Base-by-base conservation (phyloP, 2,329 filamentous ascomycete species). In the Madurella fahalii region DNA sequence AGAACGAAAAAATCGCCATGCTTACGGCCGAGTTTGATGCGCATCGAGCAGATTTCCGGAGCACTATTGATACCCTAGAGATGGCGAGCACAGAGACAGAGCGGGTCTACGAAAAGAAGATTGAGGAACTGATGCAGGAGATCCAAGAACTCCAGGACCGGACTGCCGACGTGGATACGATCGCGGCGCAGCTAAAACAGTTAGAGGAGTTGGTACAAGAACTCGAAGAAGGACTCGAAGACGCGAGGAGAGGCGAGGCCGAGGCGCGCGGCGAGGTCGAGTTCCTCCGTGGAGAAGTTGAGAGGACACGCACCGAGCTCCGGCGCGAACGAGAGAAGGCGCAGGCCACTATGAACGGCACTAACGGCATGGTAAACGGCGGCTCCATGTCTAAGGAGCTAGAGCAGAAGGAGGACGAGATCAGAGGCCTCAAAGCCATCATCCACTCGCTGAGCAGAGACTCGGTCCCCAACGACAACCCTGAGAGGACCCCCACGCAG, bases 211-310 rank as follows among this genome's bases (percentile, higher is more conserved):
- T 97, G 34, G 94, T 99, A 2, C 93, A 95, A 64, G 94, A 99
- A 69, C 82, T 99, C 0, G 94, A 99, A 70, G 94, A 99, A 71
- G 94, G 94, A 0, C 78, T 99, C 1, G 94, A 99, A 72, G 94
- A 99, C 72, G 92, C 94, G 46, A 81, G 94, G 52, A 82, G 94
- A 53, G 94, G 94, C 7, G 94, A 99, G 73, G 93, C 93, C 9
- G 94, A 99, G 74, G 94, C 94, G 31, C 83, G 94, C 55, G 93
- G 91, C 0, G 94, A 99, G 69, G 93, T 96, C 3, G 94, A 99
- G 69, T 97, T 97, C 67, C 74, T 99, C 37, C 81, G 94, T 30
- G 94, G 94, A 2, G 94, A 99, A 69, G 93, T 97, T 0, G 94
- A 99, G 71, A 80, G 94, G 59, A 93, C 91, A 11, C 83, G 91